Base-by-base conservation (phyloP, 2,329 filamentous ascomycete species). In the Beauveria caledonica region DNA sequence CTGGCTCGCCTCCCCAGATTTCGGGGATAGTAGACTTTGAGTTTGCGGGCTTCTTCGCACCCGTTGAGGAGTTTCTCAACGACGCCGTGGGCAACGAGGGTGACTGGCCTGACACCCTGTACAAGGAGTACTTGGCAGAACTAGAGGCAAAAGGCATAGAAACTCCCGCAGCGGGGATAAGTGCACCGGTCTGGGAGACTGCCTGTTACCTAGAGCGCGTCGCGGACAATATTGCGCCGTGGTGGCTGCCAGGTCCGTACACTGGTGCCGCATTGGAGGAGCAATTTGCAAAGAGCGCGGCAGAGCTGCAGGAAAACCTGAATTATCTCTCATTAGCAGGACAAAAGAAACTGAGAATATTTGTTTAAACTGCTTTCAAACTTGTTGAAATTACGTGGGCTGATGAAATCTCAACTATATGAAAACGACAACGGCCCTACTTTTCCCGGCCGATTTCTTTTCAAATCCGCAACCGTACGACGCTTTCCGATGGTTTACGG, bases 11-110 rank as follows among this genome's bases (percentile, higher is more conserved):
- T 1, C 62, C 62, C 1, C 44, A 42, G 10, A 65, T 68, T 25
- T 64, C 62, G 1, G 66, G 66, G 1, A 62, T 68, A 15, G 63
- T 68, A 4, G 66, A 68, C 48, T 66, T 64, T 61, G 66, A 68
- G 49, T 68, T 66, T 56, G 59, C 66, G 2, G 66, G 66, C 19
- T 68, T 67, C 60, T 67, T 66, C 49, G 40, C 62, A 1, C 62
- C 61, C 1, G 27, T 62, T 1, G 64, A 68, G 17, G 66, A 66
- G 50, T 67, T 67, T 49, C 55, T 62, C 42, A 62, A 62, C 25
- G 60, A 62, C 33, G 51, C 50, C 11, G 36, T 55, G 4, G 56
- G 50, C 23, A 62, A 62, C 52, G 36, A 54, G 23, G 60, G 51
- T 10, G 60, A 62, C 45, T 62, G 60, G 60, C 42, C 36, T 1